Evolutionary conservation across 2,329 filamentous ascomycete genomes (phyloP).

Genomic region (Microcyclospora pomicola): DNA sequence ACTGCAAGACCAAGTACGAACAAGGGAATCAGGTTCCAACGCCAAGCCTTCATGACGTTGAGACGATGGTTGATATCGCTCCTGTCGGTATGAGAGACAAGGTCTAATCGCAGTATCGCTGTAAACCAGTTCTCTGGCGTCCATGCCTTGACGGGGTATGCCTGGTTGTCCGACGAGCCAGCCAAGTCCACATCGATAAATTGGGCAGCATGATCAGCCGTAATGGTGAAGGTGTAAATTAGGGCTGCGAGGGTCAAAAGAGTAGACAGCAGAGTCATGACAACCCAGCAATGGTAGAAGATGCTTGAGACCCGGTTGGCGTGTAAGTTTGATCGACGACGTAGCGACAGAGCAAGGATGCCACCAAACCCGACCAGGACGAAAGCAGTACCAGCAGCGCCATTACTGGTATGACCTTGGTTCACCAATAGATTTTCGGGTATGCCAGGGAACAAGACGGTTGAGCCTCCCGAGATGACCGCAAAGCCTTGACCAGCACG

Average conservation of each 20-base stretch:
- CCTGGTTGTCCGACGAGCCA: conserved; percentile 10
- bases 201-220: conserved; percentile 10
- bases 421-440: conserved; percentile 22
- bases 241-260: conserved; percentile 14
- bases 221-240: conserved; percentile 16
- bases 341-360: conserved; percentile 12
- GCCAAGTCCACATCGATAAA: conserved; percentile 13
- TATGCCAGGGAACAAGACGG: conserved; percentile 26
- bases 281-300: conserved; percentile 14
- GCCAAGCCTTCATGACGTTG: conserved; percentile 15
- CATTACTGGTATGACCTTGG: conserved; percentile 20
- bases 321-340: conserved; percentile 3
- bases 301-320: conserved; percentile 1
- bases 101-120: conserved; percentile 12
- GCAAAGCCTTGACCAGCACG: conserved; percentile 13
- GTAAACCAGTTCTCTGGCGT: conserved; percentile 19
- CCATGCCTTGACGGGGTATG: conserved; percentile 15
- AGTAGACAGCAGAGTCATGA: conserved; percentile 11
- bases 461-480: conserved; percentile 12
- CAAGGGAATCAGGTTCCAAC: conserved; percentile 20
- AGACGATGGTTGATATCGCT: conserved; percentile 10
- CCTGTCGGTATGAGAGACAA: conserved; percentile 6
- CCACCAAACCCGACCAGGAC: conserved; percentile 17
- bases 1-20: conserved; percentile 12
- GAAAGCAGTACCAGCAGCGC: conserved; percentile 18